phyloP scores from a whole-genome alignment of 1,284 basidiomycete species.

The Phellinidium pouzarii region DNA sequence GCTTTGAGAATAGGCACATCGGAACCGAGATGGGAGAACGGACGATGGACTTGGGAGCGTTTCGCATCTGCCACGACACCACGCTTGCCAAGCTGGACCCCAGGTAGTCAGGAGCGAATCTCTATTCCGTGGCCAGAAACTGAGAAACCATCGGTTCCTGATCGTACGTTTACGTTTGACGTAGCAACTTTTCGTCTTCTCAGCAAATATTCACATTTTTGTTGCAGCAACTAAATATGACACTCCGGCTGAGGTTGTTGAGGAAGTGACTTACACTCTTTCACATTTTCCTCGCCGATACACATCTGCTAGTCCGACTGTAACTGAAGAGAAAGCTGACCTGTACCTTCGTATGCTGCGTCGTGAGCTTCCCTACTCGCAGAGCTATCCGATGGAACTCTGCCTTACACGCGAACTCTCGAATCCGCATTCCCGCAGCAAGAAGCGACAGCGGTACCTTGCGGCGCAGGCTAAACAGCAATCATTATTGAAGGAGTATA shows the following conservation, averaged over 20 bases:
- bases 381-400: slow-evolving; percentile 52
- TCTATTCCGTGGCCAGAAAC: slow-evolving; percentile 63
- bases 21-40: slow-evolving; percentile 48
- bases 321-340: slow-evolving; percentile 31
- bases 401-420: slow-evolving; percentile 62
- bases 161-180: slow-evolving; percentile 35
- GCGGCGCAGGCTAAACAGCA: slow-evolving; percentile 41
- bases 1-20: slow-evolving; percentile 61
- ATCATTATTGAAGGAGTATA: slow-evolving; percentile 44
- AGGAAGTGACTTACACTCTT: slow-evolving; percentile 15
- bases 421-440: slow-evolving; percentile 73
- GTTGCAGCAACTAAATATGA: slow-evolving; percentile 14
- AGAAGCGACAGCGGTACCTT: slow-evolving; percentile 72
- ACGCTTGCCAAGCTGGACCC: slow-evolving; percentile 39
- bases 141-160: slow-evolving; percentile 33
- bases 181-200: neutral
- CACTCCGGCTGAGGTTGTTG: slow-evolving; percentile 7
- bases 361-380: slow-evolving; percentile 35
- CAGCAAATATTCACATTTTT: neutral
- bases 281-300: slow-evolving; percentile 2
- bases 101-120: slow-evolving; percentile 31
- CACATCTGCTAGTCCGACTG: neutral
- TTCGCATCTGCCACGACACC: slow-evolving; percentile 61
- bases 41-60: slow-evolving; percentile 57
- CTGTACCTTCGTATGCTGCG: slow-evolving; percentile 54